Percentiles rank a stretch among this genome's conserved stretches.
These are phyloP conservation scores for Periconia digitata DNA, from an alignment of 2,329 filamentous ascomycete species.

Conservation along the genomic window DNA sequence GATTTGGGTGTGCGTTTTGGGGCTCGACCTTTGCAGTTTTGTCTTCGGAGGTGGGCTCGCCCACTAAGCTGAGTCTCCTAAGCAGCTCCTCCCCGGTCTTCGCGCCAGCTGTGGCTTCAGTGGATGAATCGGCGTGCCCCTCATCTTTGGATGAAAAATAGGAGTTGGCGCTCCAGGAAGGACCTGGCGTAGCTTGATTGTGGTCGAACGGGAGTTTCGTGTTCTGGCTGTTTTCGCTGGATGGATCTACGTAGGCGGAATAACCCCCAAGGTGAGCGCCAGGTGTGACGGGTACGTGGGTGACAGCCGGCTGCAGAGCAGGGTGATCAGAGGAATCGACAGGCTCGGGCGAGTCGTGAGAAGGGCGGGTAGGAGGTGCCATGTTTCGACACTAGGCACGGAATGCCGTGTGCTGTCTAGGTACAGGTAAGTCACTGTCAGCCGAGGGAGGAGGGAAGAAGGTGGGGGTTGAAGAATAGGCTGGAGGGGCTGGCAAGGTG, in stretches of 20 bases:
- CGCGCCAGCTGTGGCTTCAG: constrained; percentile 48
- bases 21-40: constrained; percentile 55
- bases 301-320: constrained; percentile 43
- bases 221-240: constrained; percentile 13
- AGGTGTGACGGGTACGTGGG: constrained; percentile 47
- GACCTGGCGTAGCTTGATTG: constrained; percentile 32
- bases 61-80: constrained; percentile 53
- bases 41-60: constrained; percentile 38
- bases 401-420: constrained; percentile 25
- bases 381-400: constrained; percentile 19
- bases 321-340: constrained; percentile 40
- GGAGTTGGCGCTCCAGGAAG: constrained; percentile 41
- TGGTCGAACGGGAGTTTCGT: constrained; percentile 32
- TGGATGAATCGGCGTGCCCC: constrained; percentile 33
- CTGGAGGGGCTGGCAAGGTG: not conserved
- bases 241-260: constrained; percentile 41
- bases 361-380: constrained; percentile 23
- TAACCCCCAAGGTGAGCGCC: constrained; percentile 40
- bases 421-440: constrained; percentile 9
- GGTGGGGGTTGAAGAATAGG: constrained; percentile 7
- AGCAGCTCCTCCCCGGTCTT: constrained; percentile 54
- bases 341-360: constrained; percentile 17
- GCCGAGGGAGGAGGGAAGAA: constrained; percentile 6
- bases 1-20: constrained; percentile 56
- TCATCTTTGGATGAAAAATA: constrained; percentile 34